A percentile compares a stretch with the other conserved stretches of the same genome.
These are phyloP conservation scores for Aspergillus tanneri DNA, from an alignment of 2,329 filamentous ascomycete genomes.

Conservation along the genomic window DNA sequence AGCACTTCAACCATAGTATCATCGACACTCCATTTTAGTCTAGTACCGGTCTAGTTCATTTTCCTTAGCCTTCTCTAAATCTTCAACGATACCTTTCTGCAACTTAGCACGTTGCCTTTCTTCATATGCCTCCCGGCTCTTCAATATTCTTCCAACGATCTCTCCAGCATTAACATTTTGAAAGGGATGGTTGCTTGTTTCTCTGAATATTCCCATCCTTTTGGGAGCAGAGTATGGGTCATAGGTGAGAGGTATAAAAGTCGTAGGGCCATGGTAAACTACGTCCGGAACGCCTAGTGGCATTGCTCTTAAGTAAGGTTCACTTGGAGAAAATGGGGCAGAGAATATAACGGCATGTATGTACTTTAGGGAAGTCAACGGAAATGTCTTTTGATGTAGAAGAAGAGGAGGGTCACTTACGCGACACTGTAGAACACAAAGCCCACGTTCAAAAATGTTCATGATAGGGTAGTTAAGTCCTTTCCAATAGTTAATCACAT, in stretches of 20 bases:
- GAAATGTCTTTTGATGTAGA: not conserved
- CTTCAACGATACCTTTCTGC: slow-evolving; percentile 77
- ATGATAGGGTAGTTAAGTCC: slow-evolving; percentile 99
- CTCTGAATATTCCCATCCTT: slow-evolving; percentile 76
- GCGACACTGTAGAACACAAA: slow-evolving; percentile 93
- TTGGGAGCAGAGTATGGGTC: slow-evolving; percentile 81
- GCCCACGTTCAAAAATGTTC: slow-evolving; percentile 95
- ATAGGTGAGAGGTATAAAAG: slow-evolving; percentile 76
- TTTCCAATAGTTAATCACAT: slow-evolving; percentile 94
- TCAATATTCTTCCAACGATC: slow-evolving; percentile 88
- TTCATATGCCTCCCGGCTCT: slow-evolving; percentile 82
- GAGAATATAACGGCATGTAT: slow-evolving; percentile 85
- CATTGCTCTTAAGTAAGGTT: slow-evolving; percentile 70
- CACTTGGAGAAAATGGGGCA: slow-evolving; percentile 82
- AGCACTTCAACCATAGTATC: too few relatives aligned
- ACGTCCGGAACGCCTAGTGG: slow-evolving; percentile 72
- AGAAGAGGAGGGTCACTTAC: slow-evolving; percentile 50
- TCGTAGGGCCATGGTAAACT: slow-evolving; percentile 95
- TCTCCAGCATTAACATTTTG: slow-evolving; percentile 86
- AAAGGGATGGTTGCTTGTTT: slow-evolving; percentile 76
- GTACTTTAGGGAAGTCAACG: slow-evolving; percentile 57
- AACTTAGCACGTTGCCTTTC: slow-evolving; percentile 88
- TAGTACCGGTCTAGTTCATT: slow-evolving; percentile 19
- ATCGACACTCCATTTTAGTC: slow-evolving; percentile 6
- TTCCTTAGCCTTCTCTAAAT: slow-evolving; percentile 62